phyloP scores from a whole-genome alignment of 345 rosid species.

The Sonneratia caseolaris region DNA sequence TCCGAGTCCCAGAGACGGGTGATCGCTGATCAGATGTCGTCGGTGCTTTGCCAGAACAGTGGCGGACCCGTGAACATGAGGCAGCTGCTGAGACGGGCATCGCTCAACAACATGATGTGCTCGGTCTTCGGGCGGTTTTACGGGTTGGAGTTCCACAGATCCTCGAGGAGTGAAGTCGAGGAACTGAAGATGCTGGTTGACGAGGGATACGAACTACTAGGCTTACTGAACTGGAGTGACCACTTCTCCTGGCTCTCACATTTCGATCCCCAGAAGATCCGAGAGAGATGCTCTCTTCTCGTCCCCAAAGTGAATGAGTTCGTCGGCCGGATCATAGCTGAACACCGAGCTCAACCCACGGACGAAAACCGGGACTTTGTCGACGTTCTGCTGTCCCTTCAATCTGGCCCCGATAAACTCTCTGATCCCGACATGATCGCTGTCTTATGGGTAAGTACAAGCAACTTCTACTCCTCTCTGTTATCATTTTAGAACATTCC shows the following conservation, averaged over 20 bases:
- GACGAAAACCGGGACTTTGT: constrained; percentile 20
- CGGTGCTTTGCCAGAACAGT: constrained; percentile 5
- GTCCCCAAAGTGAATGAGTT: constrained; percentile 40
- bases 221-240: constrained; percentile 41
- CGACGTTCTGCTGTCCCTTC: constrained; percentile 33
- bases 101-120: constrained; percentile 50
- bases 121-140: constrained; percentile 40
- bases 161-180: constrained; percentile 13
- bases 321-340: constrained; percentile 32
- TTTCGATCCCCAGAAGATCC: constrained; percentile 33
- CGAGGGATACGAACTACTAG: constrained; percentile 42
- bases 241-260: constrained; percentile 41
- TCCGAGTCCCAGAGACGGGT: constrained; percentile 22
- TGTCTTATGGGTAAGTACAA: constrained; percentile 36
- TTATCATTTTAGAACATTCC: not conserved
- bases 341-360: constrained; percentile 15
- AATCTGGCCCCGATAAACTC: constrained; percentile 22
- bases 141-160: constrained; percentile 12
- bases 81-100: constrained; percentile 26
- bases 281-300: constrained; percentile 30
- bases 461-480: not conserved
- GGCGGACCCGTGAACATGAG: constrained; percentile 14
- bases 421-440: constrained; percentile 33
- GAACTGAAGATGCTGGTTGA: constrained; percentile 30
- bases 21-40: constrained; percentile 31